These are phyloP conservation scores for Eudorina sp. DNA, from an alignment of 139 green algal genomes.

Conservation along the genomic window DNA sequence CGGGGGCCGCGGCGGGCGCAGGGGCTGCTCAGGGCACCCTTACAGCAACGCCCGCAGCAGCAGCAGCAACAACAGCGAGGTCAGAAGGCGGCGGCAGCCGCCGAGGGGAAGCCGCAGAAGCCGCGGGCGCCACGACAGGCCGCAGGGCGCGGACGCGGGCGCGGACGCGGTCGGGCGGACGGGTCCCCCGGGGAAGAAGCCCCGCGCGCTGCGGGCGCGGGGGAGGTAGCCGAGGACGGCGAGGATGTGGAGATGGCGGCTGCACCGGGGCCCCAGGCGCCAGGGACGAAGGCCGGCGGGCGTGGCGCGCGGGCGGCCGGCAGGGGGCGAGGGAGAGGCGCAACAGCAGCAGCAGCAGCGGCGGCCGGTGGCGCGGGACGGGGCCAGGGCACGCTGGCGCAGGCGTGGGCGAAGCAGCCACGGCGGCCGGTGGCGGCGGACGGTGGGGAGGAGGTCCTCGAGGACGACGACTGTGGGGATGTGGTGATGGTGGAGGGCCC, in stretches of 20 bases:
- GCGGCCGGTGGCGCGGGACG: neutral
- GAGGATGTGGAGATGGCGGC: conserved; percentile 1
- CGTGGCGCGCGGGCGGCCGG: neutral
- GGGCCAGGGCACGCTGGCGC: conserved; percentile 5
- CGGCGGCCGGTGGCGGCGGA: neutral
- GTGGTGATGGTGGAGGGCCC: neutral
- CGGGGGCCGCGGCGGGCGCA: neutral
- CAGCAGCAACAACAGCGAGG: neutral
- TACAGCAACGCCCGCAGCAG: conserved; percentile 15
- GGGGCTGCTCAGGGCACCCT: neutral
- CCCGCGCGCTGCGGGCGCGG: neutral
- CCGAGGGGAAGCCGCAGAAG: neutral
- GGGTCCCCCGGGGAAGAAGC: neutral
- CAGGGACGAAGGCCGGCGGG: neutral
- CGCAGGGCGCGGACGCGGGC: neutral
- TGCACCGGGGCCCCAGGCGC: neutral
- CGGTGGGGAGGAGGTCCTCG: neutral
- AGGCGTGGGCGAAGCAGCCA: conserved; percentile 12
- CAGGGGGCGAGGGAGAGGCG: neutral
- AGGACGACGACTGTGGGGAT: neutral
- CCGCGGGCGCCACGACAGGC: neutral
- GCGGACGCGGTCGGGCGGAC: neutral
- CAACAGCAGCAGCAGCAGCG: neutral
- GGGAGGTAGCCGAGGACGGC: neutral
- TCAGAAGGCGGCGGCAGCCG: neutral